These are phyloP conservation scores for Coelastrella sp. DNA, from an alignment of 139 green algal species.

Conservation along the genomic window DNA sequence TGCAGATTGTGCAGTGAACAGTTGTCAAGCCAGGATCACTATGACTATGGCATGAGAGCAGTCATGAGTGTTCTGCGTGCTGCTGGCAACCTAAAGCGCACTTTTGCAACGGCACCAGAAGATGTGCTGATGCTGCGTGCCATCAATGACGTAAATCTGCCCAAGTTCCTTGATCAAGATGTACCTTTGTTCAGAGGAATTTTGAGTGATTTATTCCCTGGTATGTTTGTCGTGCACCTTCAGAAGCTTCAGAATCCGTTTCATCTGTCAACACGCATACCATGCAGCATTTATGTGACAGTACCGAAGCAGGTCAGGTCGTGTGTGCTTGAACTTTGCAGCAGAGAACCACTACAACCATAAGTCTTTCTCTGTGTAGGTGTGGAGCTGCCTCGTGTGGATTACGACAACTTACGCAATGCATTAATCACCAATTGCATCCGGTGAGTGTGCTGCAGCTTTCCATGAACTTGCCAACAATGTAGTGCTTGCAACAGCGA, in stretches of 20 bases:
- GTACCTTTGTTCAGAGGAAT: slow-evolving; percentile 87
- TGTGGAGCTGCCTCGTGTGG: slow-evolving; percentile 63
- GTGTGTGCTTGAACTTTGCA: too few relatives aligned
- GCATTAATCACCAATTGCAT: slow-evolving; percentile 70
- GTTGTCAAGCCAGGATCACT: slow-evolving; percentile 86
- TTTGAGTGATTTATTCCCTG: slow-evolving; percentile 81
- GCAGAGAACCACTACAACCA: too few relatives aligned
- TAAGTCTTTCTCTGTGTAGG: too few relatives aligned
- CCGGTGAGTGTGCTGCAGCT: too few relatives aligned
- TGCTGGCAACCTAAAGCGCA: slow-evolving; percentile 70
- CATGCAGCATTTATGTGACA: too few relatives aligned
- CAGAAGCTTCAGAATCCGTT: too few relatives aligned
- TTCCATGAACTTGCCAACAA: too few relatives aligned
- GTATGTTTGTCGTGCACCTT: too few relatives aligned
- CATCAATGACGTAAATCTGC: slow-evolving; percentile 86
- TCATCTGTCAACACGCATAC: too few relatives aligned
- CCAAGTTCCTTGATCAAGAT: slow-evolving; percentile 90
- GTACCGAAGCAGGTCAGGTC: too few relatives aligned
- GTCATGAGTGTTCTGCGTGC: slow-evolving; percentile 83
- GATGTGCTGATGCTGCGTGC: slow-evolving; percentile 81
- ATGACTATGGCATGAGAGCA: slow-evolving; percentile 87
- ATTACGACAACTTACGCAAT: slow-evolving; percentile 71
- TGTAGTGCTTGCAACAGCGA: too few relatives aligned
- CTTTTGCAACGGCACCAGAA: slow-evolving; percentile 66
- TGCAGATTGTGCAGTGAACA: slow-evolving; percentile 84